These are phyloP conservation scores for Phytophthora kernoviae DNA, from an alignment of 352 stramenopile species.

Conservation along the genomic window DNA sequence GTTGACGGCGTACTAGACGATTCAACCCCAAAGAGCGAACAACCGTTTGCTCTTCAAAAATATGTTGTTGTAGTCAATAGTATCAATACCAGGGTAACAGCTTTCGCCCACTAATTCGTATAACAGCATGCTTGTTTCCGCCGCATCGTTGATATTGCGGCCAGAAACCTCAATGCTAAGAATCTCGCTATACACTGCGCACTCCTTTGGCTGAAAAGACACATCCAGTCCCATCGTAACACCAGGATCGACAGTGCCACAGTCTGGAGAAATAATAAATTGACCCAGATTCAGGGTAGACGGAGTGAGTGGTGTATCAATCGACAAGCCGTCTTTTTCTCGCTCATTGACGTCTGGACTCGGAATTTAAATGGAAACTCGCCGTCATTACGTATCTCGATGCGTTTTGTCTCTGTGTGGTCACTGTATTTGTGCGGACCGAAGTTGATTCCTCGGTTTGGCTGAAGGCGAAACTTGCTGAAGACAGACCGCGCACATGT, in stretches of 20 bases:
- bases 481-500: slow-evolving; percentile 83
- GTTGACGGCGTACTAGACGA: slow-evolving; percentile 13
- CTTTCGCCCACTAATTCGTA: slow-evolving; percentile 93
- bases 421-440: slow-evolving; percentile 92
- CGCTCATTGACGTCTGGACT: slow-evolving; percentile 30
- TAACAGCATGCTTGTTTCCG: slow-evolving; percentile 45
- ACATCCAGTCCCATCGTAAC: slow-evolving; percentile 74
- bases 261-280: slow-evolving; percentile 81
- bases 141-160: slow-evolving; percentile 51
- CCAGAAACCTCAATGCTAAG: slow-evolving; percentile 82
- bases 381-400: slow-evolving; percentile 94
- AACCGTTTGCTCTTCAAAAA: slow-evolving; percentile 96
- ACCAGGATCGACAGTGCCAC: slow-evolving; percentile 86
- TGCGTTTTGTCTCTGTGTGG: slow-evolving; percentile 61
- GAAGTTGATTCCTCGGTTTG: slow-evolving; percentile 92
- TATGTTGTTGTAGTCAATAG: slow-evolving; percentile 85
- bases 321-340: slow-evolving; percentile 26
- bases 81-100: slow-evolving; percentile 93
- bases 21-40: slow-evolving; percentile 74
- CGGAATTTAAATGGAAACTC: slow-evolving; percentile 93
- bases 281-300: slow-evolving; percentile 62
- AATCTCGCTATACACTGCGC: slow-evolving; percentile 70
- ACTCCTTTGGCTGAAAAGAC: slow-evolving; percentile 81
- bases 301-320: slow-evolving; percentile 46
- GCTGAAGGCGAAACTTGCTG: slow-evolving; percentile 88